These are phyloP conservation scores for Meira miltonrushii DNA, from an alignment of 1,284 basidiomycete species.

Conservation along the genomic window DNA sequence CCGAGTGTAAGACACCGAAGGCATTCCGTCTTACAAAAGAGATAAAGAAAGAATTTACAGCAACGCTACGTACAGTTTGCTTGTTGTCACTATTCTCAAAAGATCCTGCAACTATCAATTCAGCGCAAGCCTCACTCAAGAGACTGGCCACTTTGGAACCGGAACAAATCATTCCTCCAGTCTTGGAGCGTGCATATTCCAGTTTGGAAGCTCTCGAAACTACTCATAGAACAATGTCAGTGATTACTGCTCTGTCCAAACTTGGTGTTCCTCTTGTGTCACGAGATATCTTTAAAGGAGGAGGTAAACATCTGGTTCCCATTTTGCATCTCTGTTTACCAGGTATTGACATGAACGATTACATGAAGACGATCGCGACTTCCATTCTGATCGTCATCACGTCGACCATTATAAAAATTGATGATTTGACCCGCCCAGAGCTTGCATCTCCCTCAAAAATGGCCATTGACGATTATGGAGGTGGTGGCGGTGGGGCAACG, in stretches of 20 bases:
- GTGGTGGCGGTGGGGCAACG: not conserved
- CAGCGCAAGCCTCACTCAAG: slow-evolving; percentile 58
- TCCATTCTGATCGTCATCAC: slow-evolving; percentile 73
- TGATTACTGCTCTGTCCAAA: slow-evolving; percentile 78
- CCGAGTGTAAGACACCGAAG: slow-evolving; percentile 74
- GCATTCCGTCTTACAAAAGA: slow-evolving; percentile 69
- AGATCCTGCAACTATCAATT: slow-evolving; percentile 56
- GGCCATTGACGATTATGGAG: not conserved
- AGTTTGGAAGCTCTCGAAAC: slow-evolving; percentile 67
- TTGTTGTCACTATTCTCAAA: slow-evolving; percentile 94
- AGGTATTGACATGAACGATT: slow-evolving; percentile 91
- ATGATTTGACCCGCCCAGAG: slow-evolving; percentile 62
- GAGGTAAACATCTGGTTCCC: slow-evolving; percentile 81
- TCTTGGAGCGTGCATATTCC: slow-evolving; percentile 83
- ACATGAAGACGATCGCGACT: slow-evolving; percentile 74
- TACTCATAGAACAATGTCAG: slow-evolving; percentile 57
- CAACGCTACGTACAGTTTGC: slow-evolving; percentile 75
- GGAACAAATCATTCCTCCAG: slow-evolving; percentile 78
- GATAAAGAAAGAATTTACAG: slow-evolving; percentile 79
- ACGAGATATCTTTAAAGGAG: slow-evolving; percentile 70
- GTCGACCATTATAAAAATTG: slow-evolving; percentile 75
- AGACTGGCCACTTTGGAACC: slow-evolving; percentile 77
- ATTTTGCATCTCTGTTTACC: slow-evolving; percentile 85
- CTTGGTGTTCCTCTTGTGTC: slow-evolving; percentile 74
- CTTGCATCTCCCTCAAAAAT: slow-evolving; percentile 16